Evolutionary conservation across 2,329 filamentous ascomycete species (phyloP).

Genomic region (Scolecobasidium constrictum): DNA sequence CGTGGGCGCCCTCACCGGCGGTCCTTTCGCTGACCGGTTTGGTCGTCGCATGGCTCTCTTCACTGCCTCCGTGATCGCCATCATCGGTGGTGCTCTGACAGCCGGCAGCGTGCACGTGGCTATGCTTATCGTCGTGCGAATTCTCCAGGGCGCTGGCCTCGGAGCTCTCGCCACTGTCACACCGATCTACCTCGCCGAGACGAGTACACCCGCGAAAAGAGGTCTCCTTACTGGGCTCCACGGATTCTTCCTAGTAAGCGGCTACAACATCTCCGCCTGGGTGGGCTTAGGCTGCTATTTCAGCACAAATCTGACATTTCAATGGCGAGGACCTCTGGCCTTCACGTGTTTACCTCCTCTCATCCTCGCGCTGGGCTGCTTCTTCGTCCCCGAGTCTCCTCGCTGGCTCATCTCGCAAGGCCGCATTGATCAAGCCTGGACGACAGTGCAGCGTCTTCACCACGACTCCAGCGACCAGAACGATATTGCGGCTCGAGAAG

Average conservation of each 20-base stretch:
- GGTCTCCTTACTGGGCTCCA: conserved; percentile 18
- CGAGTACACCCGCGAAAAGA: conserved; percentile 16
- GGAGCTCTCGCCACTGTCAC: conserved; percentile 15
- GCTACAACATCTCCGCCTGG: conserved; percentile 15
- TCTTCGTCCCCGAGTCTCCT: conserved; percentile 37
- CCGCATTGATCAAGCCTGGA: conserved; percentile 34
- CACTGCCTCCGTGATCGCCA: not conserved
- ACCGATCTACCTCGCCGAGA: conserved; percentile 18
- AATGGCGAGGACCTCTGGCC: conserved; percentile 9
- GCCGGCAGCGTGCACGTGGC: conserved; percentile 6
- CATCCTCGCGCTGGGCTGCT: conserved; percentile 3
- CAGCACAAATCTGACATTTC: conserved; percentile 9
- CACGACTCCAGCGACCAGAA: conserved; percentile 14
- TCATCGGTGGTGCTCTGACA: conserved; percentile 5
- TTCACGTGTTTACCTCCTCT: conserved; percentile 9
- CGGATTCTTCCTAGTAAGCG: conserved; percentile 17
- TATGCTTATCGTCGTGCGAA: conserved; percentile 5
- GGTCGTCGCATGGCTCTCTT: conserved; percentile 1
- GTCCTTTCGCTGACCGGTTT: not conserved
- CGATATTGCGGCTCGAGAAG: conserved; percentile 15
- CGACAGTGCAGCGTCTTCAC: conserved; percentile 13
- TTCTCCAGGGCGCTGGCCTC: conserved; percentile 7
- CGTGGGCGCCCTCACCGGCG: conserved; percentile 1
- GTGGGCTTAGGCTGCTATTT: conserved; percentile 10
- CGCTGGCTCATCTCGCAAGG: conserved; percentile 48